These are phyloP conservation scores for Senna tora DNA, from an alignment of 306 rosid genomes.

Conservation along the genomic window DNA sequence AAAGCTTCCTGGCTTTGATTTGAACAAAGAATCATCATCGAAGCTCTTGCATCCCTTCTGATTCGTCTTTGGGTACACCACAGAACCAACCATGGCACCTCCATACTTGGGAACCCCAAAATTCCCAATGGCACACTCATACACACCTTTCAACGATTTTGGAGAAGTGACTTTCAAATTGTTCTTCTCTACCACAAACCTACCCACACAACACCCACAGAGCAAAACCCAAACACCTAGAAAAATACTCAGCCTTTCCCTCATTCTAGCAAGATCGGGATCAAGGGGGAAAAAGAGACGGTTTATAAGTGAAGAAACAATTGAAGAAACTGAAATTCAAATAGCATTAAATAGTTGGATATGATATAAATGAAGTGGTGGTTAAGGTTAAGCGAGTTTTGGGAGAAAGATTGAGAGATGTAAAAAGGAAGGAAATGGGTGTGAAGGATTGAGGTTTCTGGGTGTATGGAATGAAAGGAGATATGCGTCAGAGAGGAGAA, in stretches of 20 bases:
- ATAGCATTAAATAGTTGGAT: conserved; percentile 1
- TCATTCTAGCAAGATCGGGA: conserved; percentile 48
- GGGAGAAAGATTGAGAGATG: neutral
- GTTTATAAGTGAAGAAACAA: too few relatives aligned
- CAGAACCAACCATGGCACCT: conserved; percentile 83
- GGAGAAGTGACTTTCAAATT: conserved; percentile 79
- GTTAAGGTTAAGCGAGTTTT: neutral
- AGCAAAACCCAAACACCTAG: conserved; percentile 57
- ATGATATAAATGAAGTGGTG: neutral
- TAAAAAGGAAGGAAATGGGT: conserved; percentile 11
- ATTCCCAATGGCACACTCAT: conserved; percentile 96
- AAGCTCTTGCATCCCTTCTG: conserved; percentile 75
- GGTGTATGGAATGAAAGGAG: conserved; percentile 23
- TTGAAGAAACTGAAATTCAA: conserved; percentile 32
- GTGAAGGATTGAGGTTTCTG: conserved; percentile 19
- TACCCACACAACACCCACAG: conserved; percentile 59
- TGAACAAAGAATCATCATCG: conserved; percentile 58
- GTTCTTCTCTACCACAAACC: conserved; percentile 96
- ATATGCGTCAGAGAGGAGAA: conserved; percentile 28
- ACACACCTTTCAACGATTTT: conserved; percentile 54
- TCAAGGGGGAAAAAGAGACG: neutral
- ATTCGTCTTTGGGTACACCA: conserved; percentile 76
- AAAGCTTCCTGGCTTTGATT: conserved; percentile 68
- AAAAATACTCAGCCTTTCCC: conserved; percentile 46
- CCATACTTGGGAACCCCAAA: conserved; percentile 95